Evolutionary conservation across 1,139 yeast species (phyloP).

Genomic region (Kluyveromyces sp.): DNA sequence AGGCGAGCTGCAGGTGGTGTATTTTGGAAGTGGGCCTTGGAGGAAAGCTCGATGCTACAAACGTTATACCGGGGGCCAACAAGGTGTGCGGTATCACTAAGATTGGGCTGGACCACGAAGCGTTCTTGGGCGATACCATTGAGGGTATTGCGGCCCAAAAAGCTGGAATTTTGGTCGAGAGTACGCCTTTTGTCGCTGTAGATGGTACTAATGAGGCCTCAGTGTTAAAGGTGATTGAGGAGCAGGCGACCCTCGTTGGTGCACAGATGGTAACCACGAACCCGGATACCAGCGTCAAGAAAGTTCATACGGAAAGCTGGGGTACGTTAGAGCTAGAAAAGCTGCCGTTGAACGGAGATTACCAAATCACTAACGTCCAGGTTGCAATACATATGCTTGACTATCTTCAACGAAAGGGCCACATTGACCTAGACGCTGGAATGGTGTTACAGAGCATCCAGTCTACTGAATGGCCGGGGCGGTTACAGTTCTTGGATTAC

Average conservation of each 20-base stretch:
- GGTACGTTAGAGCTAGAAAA: slow-evolving; percentile 16
- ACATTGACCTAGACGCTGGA: slow-evolving; percentile 25
- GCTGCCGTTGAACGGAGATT: slow-evolving; percentile 57
- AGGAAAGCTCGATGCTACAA: slow-evolving; percentile 83
- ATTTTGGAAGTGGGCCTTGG: slow-evolving; percentile 89
- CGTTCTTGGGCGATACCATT: slow-evolving; percentile 59
- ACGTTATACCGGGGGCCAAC: slow-evolving; percentile 40
- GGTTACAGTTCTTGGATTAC: slow-evolving; percentile 43
- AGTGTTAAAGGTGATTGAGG: slow-evolving; percentile 40
- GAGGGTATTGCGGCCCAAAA: slow-evolving; percentile 64
- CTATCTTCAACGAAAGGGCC: slow-evolving; percentile 21
- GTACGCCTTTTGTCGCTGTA: slow-evolving; percentile 52
- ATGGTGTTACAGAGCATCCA: slow-evolving; percentile 46
- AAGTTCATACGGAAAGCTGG: slow-evolving; percentile 34
- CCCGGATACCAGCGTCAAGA: slow-evolving; percentile 7
- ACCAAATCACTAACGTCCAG: slow-evolving; percentile 64
- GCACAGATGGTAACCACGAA: slow-evolving; percentile 29
- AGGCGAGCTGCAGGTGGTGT: slow-evolving; percentile 58
- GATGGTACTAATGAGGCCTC: slow-evolving; percentile 57
- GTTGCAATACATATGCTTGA: slow-evolving; percentile 60
- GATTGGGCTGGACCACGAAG: slow-evolving; percentile 79
- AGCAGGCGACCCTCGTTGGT: slow-evolving; percentile 29
- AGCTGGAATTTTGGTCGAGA: slow-evolving; percentile 70
- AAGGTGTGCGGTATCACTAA: slow-evolving; percentile 73
- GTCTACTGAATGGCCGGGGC: slow-evolving; percentile 52